Conservation (phyloP, 371 early-diverging fungal genomes). For the Actinomortierella wolfii region DNA sequence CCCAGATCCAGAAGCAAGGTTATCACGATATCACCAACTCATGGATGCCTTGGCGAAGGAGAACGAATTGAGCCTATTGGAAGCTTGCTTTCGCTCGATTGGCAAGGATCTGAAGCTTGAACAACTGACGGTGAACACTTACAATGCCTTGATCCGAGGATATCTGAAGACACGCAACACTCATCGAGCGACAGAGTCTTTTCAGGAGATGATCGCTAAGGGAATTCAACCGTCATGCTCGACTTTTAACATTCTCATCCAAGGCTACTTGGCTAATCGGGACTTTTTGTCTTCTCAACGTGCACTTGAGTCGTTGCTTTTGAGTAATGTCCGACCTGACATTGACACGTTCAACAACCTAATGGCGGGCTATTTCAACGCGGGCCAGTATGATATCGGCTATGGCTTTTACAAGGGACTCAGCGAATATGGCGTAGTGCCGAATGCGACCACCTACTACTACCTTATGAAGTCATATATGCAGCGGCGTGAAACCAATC, state of each 20-base stretch:
- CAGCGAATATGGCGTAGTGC: conserved; percentile 42
- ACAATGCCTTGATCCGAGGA: conserved; percentile 18
- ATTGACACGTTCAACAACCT: conserved; percentile 49
- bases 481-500: conserved; percentile 22
- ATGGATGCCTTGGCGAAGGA: conserved; percentile 22
- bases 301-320: conserved; percentile 27
- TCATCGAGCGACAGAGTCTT: conserved; percentile 10
- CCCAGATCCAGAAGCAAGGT: conserved; percentile 8
- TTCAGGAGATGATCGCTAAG: conserved; percentile 36
- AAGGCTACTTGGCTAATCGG: conserved; percentile 28
- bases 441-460: conserved; percentile 40
- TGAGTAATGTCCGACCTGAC: conserved; percentile 45
- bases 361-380: conserved; percentile 40
- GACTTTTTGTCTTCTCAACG: conserved; percentile 24
- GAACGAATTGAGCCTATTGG: conserved; percentile 19
- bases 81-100: conserved; percentile 28
- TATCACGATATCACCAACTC: conserved; percentile 37
- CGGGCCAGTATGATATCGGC: conserved; percentile 45
- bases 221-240: conserved; percentile 19
- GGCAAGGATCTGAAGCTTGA: conserved; percentile 15
- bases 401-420: conserved; percentile 46
- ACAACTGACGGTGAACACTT: conserved; percentile 30
- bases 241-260: conserved; percentile 36
- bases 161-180: conserved; percentile 19
- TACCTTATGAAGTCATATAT: conserved; percentile 35